Conservation (phyloP, 2,329 filamentous ascomycete genomes). For the Venturia effusa region DNA sequence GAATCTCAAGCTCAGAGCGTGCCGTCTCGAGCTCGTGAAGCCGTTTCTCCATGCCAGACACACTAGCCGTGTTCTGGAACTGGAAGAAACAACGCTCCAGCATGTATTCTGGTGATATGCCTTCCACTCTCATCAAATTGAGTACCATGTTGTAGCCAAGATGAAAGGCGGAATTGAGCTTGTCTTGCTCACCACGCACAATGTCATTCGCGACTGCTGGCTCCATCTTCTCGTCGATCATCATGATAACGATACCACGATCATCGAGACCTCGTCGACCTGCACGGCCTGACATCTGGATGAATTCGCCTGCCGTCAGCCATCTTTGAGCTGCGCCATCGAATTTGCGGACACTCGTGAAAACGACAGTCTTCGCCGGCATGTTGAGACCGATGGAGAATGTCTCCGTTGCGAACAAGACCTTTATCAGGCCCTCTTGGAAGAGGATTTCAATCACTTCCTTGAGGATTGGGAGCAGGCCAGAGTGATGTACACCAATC, state of each 20-base stretch:
- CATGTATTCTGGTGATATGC: constrained; percentile 98
- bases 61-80: constrained; percentile 89
- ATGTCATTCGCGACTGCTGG: constrained; percentile 89
- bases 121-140: constrained; percentile 92
- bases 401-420: constrained; percentile 93
- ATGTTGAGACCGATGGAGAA: constrained; percentile 99
- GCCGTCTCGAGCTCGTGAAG: constrained; percentile 68
- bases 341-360: constrained; percentile 91
- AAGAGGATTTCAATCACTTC: constrained; percentile 99
- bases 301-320: constrained; percentile 89
- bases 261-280: constrained; percentile 96
- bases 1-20: constrained; percentile 61
- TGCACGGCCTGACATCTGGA: constrained; percentile 97
- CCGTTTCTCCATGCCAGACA: constrained; percentile 73
- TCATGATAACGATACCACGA: constrained; percentile 98
- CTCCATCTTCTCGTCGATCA: constrained; percentile 95
- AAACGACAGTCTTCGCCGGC: constrained; percentile 99
- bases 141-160: constrained; percentile 99
- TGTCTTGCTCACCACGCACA: constrained; percentile 92
- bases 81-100: constrained; percentile 97
- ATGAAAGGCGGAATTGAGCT: constrained; percentile 94
- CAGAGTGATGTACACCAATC: constrained; percentile 95
- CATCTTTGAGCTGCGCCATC: constrained; percentile 73
- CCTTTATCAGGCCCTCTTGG: constrained; percentile 95
- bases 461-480: constrained; percentile 87